A percentile compares a stretch with the other conserved stretches of the same genome.
Evolutionary conservation across 2,329 filamentous ascomycete genomes (phyloP).

Genomic region (Keithomyces neogunnii): DNA sequence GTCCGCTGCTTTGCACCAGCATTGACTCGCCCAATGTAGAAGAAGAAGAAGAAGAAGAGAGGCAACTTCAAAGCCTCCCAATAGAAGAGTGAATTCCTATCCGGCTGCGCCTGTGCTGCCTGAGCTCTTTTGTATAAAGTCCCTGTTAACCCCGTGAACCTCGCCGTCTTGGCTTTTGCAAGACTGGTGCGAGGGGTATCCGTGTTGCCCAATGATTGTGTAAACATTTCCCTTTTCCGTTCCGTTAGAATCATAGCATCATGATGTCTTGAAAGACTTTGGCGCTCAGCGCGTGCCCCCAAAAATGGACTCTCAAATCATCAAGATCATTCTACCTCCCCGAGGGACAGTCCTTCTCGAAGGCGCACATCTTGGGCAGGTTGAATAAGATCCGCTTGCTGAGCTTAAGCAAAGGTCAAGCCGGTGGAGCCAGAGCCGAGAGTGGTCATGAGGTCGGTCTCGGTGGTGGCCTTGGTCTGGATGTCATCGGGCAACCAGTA

Average conservation of each 20-base stretch:
- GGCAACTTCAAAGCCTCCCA: no score
- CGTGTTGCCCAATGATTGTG: not conserved
- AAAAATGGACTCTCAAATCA: not conserved
- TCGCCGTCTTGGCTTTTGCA: not conserved
- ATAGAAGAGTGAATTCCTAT: not conserved
- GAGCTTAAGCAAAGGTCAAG: conserved; percentile 11
- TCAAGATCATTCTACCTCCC: not conserved
- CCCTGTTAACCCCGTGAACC: not conserved
- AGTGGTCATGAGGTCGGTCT: conserved; percentile 42
- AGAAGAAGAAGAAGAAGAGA: not conserved
- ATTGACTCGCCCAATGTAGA: not conserved
- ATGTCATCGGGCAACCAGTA: conserved; percentile 48
- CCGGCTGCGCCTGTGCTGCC: conserved; percentile 5
- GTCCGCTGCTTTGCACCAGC: not conserved
- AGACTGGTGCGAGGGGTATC: conserved; percentile 5
- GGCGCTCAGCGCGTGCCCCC: conserved; percentile 1
- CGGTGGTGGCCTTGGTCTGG: conserved; percentile 43
- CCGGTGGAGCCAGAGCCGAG: conserved; percentile 29
- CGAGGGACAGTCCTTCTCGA: no score
- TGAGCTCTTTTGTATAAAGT: not conserved
- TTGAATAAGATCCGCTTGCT: not conserved
- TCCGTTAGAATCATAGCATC: conserved; percentile 1
- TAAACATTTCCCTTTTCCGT: not conserved
- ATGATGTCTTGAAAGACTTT: not conserved
- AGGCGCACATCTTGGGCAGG: not conserved